Evolutionary conservation across 805 yeast genomes (phyloP).

Genomic region (Cyberlindnera saturnus): DNA sequence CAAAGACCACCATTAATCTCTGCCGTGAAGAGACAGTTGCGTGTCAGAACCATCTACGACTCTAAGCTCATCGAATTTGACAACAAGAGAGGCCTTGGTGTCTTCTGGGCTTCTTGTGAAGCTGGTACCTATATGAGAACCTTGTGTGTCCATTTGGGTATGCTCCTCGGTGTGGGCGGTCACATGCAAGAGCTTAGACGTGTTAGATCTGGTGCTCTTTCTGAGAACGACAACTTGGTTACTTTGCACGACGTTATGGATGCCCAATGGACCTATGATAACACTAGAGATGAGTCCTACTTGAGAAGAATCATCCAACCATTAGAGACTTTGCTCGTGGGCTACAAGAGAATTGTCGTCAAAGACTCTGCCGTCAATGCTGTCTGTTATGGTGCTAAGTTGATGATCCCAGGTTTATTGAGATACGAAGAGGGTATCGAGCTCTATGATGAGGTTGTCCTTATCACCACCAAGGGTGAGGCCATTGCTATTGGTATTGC

Average conservation of each 20-base stretch:
- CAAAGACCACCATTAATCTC: constrained; percentile 99
- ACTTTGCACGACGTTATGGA: constrained; percentile 96
- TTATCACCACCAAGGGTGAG: constrained; percentile 98
- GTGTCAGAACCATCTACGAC: constrained; percentile 97
- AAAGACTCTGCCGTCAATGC: constrained; percentile 95
- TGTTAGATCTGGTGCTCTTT: constrained; percentile 94
- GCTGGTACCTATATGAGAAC: constrained; percentile 99
- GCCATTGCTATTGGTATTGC: constrained; percentile 98
- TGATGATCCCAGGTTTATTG: constrained; percentile 97
- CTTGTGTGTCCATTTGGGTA: constrained; percentile 96
- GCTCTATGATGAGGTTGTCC: constrained; percentile 93
- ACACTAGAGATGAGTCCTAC: constrained; percentile 94
- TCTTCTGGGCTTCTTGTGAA: constrained; percentile 99
- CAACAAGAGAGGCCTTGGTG: constrained; percentile 93
- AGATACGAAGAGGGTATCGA: constrained; percentile 98
- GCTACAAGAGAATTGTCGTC: constrained; percentile 95
- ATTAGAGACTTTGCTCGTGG: constrained; percentile 85
- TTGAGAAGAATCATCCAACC: constrained; percentile 93
- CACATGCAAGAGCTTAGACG: constrained; percentile 99
- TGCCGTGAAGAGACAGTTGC: constrained; percentile 97
- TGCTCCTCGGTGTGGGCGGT: constrained; percentile 97
- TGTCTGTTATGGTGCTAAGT: constrained; percentile 97
- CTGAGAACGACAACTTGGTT: constrained; percentile 86
- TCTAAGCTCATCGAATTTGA: constrained; percentile 94
- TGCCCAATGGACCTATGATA: constrained; percentile 97